Conservation (phyloP, 2,329 filamentous ascomycete species). For the Pleoardoris graminearum region DNA sequence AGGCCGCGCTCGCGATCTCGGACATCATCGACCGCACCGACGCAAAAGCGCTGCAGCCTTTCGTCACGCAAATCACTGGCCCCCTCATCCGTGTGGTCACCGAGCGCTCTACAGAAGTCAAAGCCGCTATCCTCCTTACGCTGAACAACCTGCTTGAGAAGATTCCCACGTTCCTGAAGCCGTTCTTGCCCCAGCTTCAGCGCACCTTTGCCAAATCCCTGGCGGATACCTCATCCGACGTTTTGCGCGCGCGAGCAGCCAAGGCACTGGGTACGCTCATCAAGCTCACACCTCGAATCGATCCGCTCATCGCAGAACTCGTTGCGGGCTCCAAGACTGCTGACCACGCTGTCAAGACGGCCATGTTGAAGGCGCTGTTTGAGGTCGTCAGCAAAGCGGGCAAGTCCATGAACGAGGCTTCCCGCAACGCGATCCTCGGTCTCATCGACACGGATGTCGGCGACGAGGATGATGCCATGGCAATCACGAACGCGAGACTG, state of each 20-base stretch:
- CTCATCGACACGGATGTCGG: conserved; percentile 86
- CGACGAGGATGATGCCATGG: conserved; percentile 74
- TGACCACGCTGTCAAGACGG: conserved; percentile 84
- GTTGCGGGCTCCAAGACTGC: conserved; percentile 93
- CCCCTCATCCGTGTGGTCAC: conserved; percentile 97
- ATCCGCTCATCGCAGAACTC: conserved; percentile 89
- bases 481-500: conserved; percentile 86
- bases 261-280: conserved; percentile 94
- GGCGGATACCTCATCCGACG: conserved; percentile 88
- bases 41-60: conserved; percentile 84
- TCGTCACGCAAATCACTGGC: conserved; percentile 96
- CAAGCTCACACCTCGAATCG: conserved; percentile 91
- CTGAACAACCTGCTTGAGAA: conserved; percentile 95
- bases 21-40: conserved; percentile 94
- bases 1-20: conserved; percentile 89
- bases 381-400: conserved; percentile 96
- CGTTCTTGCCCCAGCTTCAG: conserved; percentile 94
- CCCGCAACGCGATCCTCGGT: conserved; percentile 79
- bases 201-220: conserved; percentile 95
- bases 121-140: conserved; percentile 89
- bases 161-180: conserved; percentile 92
- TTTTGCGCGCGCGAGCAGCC: conserved; percentile 83
- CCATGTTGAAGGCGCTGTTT: conserved; percentile 96
- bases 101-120: conserved; percentile 93
- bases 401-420: conserved; percentile 89